Conservation (phyloP, 2,329 filamentous ascomycete species). For the Cladosporium sp. region DNA sequence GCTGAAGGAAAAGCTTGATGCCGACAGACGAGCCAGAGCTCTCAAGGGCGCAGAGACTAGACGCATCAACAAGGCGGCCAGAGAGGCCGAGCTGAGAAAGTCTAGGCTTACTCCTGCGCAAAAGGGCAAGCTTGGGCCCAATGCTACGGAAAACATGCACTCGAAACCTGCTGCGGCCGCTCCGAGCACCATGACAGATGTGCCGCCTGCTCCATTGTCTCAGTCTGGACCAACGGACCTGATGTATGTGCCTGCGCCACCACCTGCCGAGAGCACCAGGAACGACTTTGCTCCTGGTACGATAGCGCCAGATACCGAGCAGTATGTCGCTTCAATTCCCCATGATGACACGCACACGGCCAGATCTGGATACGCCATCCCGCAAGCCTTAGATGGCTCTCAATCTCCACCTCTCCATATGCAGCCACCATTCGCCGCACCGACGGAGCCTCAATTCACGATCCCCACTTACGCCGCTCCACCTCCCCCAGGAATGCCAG, state of each 20-base stretch:
- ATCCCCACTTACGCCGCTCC: background rate
- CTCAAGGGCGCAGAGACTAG: slow-evolving; percentile 31
- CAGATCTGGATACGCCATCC: background rate
- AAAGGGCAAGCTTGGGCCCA: slow-evolving; percentile 5
- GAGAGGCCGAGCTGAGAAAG: slow-evolving; percentile 20
- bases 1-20: slow-evolving; percentile 41
- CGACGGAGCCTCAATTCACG: background rate
- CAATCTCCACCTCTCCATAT: background rate
- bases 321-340: background rate
- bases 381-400: background rate
- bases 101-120: slow-evolving; percentile 7
- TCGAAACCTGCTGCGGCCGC: background rate
- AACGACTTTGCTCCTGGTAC: too few species aligned
- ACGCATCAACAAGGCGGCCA: slow-evolving; percentile 30
- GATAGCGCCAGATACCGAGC: background rate
- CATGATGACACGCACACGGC: background rate
- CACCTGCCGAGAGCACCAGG: too few species aligned
- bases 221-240: background rate
- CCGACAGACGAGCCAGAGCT: slow-evolving; percentile 31
- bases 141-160: background rate
- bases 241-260: background rate
- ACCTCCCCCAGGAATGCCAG: background rate
- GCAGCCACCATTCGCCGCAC: background rate
- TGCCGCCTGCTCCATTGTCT: background rate
- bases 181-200: too few species aligned